Base-by-base conservation (phyloP, 2,329 filamentous ascomycete species). In the Trichoderma breve region DNA sequence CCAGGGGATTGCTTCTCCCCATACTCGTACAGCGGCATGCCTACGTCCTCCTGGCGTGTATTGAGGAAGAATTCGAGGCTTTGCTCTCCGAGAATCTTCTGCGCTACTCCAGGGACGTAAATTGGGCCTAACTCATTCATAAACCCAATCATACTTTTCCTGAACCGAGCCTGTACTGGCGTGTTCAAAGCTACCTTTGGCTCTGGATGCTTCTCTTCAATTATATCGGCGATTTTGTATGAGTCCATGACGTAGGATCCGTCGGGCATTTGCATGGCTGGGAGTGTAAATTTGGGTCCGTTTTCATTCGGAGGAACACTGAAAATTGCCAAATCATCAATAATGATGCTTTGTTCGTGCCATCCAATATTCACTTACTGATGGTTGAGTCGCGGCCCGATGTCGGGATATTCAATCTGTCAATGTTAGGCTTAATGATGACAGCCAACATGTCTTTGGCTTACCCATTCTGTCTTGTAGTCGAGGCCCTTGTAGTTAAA, bases 391-490 rank as follows among this genome's bases (percentile, higher is more conserved):
- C 65, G 53, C 34, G 34, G 36, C 26, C 21, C 14, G 24, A 68
- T 68, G 8, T 68, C 26, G 11, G 65, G 65, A 68, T 68, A 68
- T 68, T 68, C 65, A 18, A 60, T 53, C 65, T 68, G 34, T 6
- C 34, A 43, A 3, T 6, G 34, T 68, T 57, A 68, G 53, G 6
- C n/a, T 43, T 4, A 43, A 30, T 32, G 34, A 36, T n/a, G 15
- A 1, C 4, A 18, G 12, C 4, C 14, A 3, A 18, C 26, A 14
- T 58, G n/a, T 12, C 24, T 24, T 12, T 53, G 34, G 39, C 65
- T 47, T 26, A 68, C 65, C 65, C 65, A 68, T 68, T 68, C 65
- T 24, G 65, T 68, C 34, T 68, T 68, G 12, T 68, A 68, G 36
- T 68, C 18, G 6, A 68, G 65, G 3, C 53, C 53, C 26, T 68